A percentile compares a stretch with the other conserved stretches of the same genome.
Evolutionary conservation across 2,329 filamentous ascomycete genomes (phyloP).

Genomic region (Colletotrichum spaethianum): DNA sequence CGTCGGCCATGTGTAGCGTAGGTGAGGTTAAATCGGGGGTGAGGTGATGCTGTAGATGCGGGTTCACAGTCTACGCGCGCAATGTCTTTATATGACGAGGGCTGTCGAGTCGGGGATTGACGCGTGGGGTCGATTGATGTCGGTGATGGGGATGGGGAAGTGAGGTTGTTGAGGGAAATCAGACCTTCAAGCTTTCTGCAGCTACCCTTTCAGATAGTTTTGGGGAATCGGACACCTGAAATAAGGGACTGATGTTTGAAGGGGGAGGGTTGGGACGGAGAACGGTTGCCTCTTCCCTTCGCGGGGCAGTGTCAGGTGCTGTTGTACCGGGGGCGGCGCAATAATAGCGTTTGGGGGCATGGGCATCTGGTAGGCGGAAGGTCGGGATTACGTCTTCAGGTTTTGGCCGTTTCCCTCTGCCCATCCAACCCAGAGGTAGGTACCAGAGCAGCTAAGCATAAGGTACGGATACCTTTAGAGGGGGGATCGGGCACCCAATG

Average conservation of each 20-base stretch:
- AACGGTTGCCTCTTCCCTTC: conserved; percentile 2
- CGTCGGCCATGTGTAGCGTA: conserved; percentile 64
- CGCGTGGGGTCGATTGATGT: not conserved
- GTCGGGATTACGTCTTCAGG: conserved; percentile 35
- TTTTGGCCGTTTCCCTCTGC: not conserved
- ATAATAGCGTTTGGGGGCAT: conserved; percentile 17
- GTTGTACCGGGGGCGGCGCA: conserved; percentile 25
- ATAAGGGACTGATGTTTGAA: conserved; percentile 9
- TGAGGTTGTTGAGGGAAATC: not conserved
- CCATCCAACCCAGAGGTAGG: not conserved
- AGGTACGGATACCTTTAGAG: conserved; percentile 1
- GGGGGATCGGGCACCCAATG: not conserved
- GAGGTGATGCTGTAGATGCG: not conserved
- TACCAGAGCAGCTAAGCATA: not conserved
- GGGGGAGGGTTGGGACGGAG: not conserved
- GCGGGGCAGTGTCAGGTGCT: conserved; percentile 30
- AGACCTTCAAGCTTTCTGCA: conserved; percentile 15
- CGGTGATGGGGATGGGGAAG: not conserved
- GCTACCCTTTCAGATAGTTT: not conserved
- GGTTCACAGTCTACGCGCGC: not conserved
- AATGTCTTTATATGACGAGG: not conserved
- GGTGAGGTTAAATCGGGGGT: not conserved
- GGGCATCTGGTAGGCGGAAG: conserved; percentile 26
- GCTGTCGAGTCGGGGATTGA: not conserved
- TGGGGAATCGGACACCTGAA: not conserved